A percentile compares a stretch with the other conserved stretches of the same genome.
Conservation (phyloP, 2,329 filamentous ascomycete species). For the Exophiala alcalophila region DNA sequence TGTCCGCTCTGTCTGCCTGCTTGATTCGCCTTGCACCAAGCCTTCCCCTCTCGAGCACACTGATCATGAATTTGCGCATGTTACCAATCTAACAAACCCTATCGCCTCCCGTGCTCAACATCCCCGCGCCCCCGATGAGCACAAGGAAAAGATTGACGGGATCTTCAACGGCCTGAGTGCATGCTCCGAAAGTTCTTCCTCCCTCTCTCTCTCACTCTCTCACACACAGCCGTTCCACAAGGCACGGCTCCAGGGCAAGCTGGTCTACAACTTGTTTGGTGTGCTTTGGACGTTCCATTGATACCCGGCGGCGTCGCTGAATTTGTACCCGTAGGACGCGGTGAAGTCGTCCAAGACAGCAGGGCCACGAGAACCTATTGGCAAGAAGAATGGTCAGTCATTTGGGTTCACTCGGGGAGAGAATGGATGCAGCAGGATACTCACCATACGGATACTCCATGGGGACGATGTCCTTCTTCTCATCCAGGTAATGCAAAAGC, state of each 20-base stretch:
- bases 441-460: constrained; percentile 99
- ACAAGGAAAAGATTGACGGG: too few species aligned
- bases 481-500: constrained; percentile 94
- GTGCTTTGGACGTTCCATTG: constrained; percentile 74
- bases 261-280: constrained; percentile 27
- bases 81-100: too few species aligned
- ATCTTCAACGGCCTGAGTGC: too few species aligned
- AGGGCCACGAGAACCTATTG: constrained; percentile 85
- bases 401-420: not conserved
- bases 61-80: too few species aligned
- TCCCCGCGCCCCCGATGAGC: too few species aligned
- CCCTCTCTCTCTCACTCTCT: not conserved
- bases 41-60: too few species aligned
- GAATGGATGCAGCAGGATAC: constrained; percentile 35
- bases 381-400: not conserved
- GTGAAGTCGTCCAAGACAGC: constrained; percentile 98
- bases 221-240: constrained; percentile 13
- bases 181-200: too few species aligned
- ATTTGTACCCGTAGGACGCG: constrained; percentile 96
- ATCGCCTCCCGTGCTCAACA: too few species aligned
- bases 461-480: constrained; percentile 98
- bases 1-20: too few species aligned
- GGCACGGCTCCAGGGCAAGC: constrained; percentile 1
- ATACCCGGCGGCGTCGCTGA: constrained; percentile 93
- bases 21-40: too few species aligned